phyloP scores from a whole-genome alignment of 106 monocot species.

The Dioscorea alata region DNA sequence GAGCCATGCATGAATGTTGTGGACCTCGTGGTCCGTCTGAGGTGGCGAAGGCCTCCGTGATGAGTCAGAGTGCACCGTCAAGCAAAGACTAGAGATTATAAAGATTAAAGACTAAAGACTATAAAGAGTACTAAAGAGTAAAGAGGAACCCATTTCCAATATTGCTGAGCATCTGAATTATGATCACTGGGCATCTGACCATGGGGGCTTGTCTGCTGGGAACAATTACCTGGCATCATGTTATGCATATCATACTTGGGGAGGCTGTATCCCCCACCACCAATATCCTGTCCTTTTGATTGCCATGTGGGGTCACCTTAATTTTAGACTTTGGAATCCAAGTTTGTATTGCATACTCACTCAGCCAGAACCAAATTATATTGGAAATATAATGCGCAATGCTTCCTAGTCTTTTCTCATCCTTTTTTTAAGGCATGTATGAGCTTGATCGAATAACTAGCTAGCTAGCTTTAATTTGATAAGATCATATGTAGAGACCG shows the following conservation, averaged over 20 bases:
- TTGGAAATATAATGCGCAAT: background rate
- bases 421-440: background rate
- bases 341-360: background rate
- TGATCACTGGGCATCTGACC: no score
- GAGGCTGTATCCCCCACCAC: background rate
- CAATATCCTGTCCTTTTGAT: background rate
- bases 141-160: no score
- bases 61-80: background rate
- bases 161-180: conserved; percentile 6
- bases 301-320: background rate
- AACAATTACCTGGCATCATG: background rate
- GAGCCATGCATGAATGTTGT: no score
- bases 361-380: background rate
- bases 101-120: no score
- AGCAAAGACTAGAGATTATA: background rate
- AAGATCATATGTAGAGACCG: no score
- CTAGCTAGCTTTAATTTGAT: background rate
- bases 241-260: background rate
- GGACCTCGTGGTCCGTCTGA: no score
- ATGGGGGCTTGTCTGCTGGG: background rate
- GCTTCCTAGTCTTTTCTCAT: background rate
- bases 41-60: no score
- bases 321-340: background rate
- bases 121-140: no score
- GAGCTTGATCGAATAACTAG: background rate